Evolutionary conservation across 345 rosid species (phyloP).

Genomic region (Bruguiera gymnorhiza): DNA sequence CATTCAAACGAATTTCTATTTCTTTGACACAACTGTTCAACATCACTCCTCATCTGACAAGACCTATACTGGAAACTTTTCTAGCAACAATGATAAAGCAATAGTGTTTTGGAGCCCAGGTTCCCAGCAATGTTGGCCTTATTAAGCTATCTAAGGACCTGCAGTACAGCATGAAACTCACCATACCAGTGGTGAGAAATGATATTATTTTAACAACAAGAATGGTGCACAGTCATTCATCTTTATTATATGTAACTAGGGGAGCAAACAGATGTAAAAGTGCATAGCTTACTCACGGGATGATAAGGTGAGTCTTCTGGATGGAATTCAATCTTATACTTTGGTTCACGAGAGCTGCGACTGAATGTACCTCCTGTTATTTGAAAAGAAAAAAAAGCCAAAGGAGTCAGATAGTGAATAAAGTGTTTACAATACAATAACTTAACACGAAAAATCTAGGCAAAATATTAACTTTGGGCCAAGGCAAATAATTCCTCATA

Average conservation of each 20-base stretch:
- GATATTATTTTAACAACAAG: no score
- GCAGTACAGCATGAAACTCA: no score
- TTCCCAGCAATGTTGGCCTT: not conserved
- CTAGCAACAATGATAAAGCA: not conserved
- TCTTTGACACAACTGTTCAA: not conserved
- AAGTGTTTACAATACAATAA: not conserved
- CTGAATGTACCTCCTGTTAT: constrained; percentile 62
- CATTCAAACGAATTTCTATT: constrained; percentile 4
- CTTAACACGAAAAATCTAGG: not conserved
- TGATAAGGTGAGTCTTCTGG: constrained; percentile 67
- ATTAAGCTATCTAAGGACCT: not conserved
- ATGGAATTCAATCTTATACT: constrained; percentile 71
- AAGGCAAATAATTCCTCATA: no score
- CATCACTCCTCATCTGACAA: constrained; percentile 5
- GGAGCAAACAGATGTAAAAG: not conserved
- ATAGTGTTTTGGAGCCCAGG: not conserved
- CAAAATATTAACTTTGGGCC: no score
- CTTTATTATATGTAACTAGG: not conserved
- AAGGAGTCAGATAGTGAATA: not conserved
- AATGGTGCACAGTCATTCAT: not conserved
- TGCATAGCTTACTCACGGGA: constrained; percentile 50
- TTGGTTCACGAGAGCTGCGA: constrained; percentile 73
- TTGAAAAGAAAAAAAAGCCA: not conserved
- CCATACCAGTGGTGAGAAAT: no score
- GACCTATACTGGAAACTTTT: not conserved